Evolutionary conservation across 1,139 yeast genomes (phyloP), one percentile per base, ranked within the genome.

Genomic region (Taiozyma sp.): DNA sequence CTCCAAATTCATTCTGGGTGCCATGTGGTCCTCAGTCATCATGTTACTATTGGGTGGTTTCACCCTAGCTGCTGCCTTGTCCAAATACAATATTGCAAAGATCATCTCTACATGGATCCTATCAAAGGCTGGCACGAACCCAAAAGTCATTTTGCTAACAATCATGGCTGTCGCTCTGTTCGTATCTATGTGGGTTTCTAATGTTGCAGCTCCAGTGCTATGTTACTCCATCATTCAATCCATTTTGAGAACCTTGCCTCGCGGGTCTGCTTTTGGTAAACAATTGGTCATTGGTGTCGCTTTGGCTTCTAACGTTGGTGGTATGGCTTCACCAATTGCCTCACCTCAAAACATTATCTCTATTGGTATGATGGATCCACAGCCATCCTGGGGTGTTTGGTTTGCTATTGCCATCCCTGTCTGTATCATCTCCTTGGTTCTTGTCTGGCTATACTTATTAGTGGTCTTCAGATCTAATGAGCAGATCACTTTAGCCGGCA

Each of bases 11-110:
- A 88, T 91, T 52, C 78, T 93, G 58, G 73, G 88, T 1, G 75
- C 89, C 28, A 91, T 91, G 98, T 91, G 97, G 97, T 85, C 95
- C 6, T 88, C 97, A 1, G 95, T 90, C 19, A 88, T 91, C 57
- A 81, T 90, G 86, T 73, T 91, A 47, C 73, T 91, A 51, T 71
- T 91, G 28, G 98, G 98, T 57, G 98, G 98, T 2, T 91, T 91
- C 68, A 87, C 97, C 0, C 73, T 91, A 51, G 97, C 98, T 11
- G 97, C 96, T 14, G 97, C 96, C 0, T 73, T 91, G 53, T 88
- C 96, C 43, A 91, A 90, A 68, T 89, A 88, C 68, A 85, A 89
- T 64, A 80, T 91, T 57, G 97, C 97, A 48, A 89, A 88, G 64
- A 77, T 86, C 42, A 73, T 90, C 42, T 88, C 97, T 5, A 88